Evolutionary conservation across 2,329 filamentous ascomycete genomes (phyloP).

Genomic region (Botryotinia convoluta): DNA sequence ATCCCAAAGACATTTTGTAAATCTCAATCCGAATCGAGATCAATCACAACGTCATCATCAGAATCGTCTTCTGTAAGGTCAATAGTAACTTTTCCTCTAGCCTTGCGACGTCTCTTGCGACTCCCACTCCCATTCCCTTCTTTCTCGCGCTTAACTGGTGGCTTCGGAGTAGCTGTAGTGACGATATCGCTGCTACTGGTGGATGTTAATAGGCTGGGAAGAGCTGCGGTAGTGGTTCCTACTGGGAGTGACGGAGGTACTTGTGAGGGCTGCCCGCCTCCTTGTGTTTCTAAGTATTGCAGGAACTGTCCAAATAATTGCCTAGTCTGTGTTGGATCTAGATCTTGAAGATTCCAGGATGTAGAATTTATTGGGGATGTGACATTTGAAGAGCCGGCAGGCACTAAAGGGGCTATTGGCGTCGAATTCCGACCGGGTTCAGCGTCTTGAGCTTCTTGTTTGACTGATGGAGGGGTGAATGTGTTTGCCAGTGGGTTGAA

Average conservation of each 20-base stretch:
- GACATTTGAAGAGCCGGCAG: background rate
- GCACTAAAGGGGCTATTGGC: no score
- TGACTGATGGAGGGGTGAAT: background rate
- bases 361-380: background rate
- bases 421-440: no score
- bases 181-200: background rate
- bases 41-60: background rate
- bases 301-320: background rate
- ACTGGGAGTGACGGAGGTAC: background rate
- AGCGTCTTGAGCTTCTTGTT: background rate
- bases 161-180: background rate
- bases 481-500: background rate
- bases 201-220: background rate
- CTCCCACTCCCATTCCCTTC: background rate
- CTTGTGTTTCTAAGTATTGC: background rate
- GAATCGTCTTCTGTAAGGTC: constrained; percentile 5
- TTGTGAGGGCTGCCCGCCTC: background rate
- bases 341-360: background rate
- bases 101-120: background rate
- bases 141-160: background rate
- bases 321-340: background rate
- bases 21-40: background rate
- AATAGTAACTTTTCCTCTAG: background rate
- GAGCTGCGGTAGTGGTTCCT: background rate
- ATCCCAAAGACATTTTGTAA: background rate